phyloP scores from a whole-genome alignment of 768 basidiomycete species.

The Pulveroboletus sp. region DNA sequence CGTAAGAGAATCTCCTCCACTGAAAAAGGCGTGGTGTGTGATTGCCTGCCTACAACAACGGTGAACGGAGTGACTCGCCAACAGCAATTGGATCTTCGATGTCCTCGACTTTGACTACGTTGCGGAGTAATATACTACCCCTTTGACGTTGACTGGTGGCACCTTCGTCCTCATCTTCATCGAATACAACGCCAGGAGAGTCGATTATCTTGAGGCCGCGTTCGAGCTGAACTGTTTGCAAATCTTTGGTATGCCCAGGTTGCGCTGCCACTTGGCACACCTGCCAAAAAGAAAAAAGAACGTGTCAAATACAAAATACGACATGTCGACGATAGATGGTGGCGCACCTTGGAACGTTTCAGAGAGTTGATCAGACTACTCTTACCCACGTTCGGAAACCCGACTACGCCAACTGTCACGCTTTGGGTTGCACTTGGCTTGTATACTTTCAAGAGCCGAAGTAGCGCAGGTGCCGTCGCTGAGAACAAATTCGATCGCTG shows the following conservation, averaged over 20 bases:
- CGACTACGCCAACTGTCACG: constrained; percentile 86
- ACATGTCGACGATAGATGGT: background rate
- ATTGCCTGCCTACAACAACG: background rate
- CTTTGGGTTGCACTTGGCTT: constrained; percentile 61
- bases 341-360: constrained; percentile 71
- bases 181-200: constrained; percentile 96
- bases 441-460: constrained; percentile 81
- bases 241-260: constrained; percentile 87
- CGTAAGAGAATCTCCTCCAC: constrained; percentile 84
- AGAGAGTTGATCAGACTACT: constrained; percentile 91
- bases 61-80: constrained; percentile 44
- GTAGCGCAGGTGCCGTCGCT: constrained; percentile 66
- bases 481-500: constrained; percentile 80
- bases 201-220: constrained; percentile 90
- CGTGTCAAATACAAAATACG: background rate
- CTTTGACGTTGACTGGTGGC: constrained; percentile 43
- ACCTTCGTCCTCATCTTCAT: constrained; percentile 59
- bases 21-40: constrained; percentile 22
- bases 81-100: constrained; percentile 87
- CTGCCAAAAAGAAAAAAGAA: constrained; percentile 29
- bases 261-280: constrained; percentile 94
- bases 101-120: constrained; percentile 88
- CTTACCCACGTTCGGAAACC: constrained; percentile 97
- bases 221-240: constrained; percentile 89
- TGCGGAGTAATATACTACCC: constrained; percentile 69